phyloP scores from a whole-genome alignment of 352 stramenopile species.

The Peronospora belbahrii region DNA sequence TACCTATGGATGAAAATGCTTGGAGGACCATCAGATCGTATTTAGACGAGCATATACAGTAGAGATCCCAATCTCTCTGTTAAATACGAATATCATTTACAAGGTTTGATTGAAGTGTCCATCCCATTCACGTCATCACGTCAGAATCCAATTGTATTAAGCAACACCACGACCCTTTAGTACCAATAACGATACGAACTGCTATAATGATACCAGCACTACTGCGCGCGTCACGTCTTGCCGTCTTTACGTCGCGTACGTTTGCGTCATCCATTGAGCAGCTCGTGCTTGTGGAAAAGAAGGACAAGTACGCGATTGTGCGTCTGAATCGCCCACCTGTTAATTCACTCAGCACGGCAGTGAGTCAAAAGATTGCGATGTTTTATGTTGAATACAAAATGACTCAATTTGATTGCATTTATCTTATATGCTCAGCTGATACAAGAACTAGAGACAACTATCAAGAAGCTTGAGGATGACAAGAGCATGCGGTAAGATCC shows the following conservation, averaged over 20 bases:
- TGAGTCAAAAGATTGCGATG: slow-evolving; percentile 6
- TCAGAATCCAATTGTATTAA: slow-evolving; percentile 29
- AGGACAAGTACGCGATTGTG: slow-evolving; percentile 69
- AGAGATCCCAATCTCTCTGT: background rate
- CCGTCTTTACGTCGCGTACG: slow-evolving; percentile 3
- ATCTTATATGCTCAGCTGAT: slow-evolving; percentile 38
- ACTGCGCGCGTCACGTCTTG: slow-evolving; percentile 4
- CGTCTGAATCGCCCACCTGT: slow-evolving; percentile 71
- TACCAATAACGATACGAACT: slow-evolving; percentile 13
- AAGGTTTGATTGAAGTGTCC: background rate
- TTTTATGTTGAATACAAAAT: background rate
- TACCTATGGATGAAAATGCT: background rate
- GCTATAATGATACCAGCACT: slow-evolving; percentile 4
- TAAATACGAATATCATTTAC: background rate
- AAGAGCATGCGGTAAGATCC: slow-evolving; percentile 55
- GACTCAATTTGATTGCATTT: background rate
- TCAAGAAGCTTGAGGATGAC: slow-evolving; percentile 67
- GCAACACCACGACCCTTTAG: background rate
- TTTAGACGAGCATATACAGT: background rate
- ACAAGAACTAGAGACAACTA: slow-evolving; percentile 52
- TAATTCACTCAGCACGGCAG: slow-evolving; percentile 74
- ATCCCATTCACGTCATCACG: slow-evolving; percentile 27
- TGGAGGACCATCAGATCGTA: background rate
- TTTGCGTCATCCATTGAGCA: slow-evolving; percentile 33
- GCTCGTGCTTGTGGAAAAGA: slow-evolving; percentile 66